Evolutionary conservation across 1,284 basidiomycete genomes (phyloP), one percentile per base, ranked within the genome.

Genomic region (Rhodotorula sp.): DNA sequence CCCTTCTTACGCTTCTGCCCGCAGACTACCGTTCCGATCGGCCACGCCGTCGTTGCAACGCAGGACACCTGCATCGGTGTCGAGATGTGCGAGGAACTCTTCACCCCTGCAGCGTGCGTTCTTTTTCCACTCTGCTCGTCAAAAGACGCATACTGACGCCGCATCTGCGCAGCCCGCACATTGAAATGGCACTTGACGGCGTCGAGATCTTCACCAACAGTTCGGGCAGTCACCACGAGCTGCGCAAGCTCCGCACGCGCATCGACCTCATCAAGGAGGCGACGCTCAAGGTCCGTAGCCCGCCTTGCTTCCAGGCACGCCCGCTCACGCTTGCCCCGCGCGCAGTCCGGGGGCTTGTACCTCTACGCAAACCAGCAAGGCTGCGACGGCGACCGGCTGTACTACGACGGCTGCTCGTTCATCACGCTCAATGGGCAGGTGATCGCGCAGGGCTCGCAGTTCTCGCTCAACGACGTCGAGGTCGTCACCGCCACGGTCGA

Each of bases 141-240:
- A 13, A 39, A 39, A 61, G n/a, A 29, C 34, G 39, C 21, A 22
- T 22, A 17, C 41, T 61, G 46, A 61, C 59, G 19, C 12, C 3
- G 2, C 12, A 6, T 3, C 19, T 22, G 37, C 53, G 12, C 74
- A 94, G 94, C 76, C 97, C 97, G 12, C 96, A 99, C 81, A 96
- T 97, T 71, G 83, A 90, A 21, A 97, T 97, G 92, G 96, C 95
- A 13, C 86, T 99, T 15, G 94, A 98, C 80, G 96, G 97, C 12
- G 96, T 98, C 4, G 96, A 99, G 82, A 97, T 99, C 73, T 97
- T 99, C 81, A 96, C 95, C 29, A 99, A 99, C 83, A 96, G 94
- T 0, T 95, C 92, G 72, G 96, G 92, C 9, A 96, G 92, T 81
- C 97, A 99, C 80, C 96, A 99, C 80, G 97, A 99, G 80, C 87